A percentile compares a stretch with the other conserved stretches of the same genome.
Conservation (phyloP, 139 green algal genomes). For the Coelastrella sp. region DNA sequence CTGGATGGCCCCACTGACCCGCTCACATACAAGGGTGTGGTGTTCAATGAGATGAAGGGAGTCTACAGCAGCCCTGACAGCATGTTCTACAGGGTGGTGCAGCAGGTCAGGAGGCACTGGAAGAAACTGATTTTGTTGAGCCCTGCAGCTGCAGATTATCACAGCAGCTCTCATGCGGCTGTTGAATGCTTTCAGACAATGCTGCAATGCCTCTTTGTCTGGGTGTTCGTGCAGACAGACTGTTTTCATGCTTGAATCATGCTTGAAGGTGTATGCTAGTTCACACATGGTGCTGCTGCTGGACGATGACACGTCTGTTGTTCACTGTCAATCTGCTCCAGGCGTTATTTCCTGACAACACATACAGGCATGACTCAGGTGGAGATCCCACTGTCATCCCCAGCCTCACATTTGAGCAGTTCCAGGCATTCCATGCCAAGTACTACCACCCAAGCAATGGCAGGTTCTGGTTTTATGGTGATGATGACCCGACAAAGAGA, state of each 20-base stretch:
- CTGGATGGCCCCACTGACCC: slow-evolving; percentile 76
- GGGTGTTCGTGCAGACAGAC: too few species aligned
- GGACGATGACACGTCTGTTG: too few species aligned
- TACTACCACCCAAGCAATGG: slow-evolving; percentile 98
- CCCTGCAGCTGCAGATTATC: not conserved
- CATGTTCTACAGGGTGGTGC: slow-evolving; percentile 80
- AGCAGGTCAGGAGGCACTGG: slow-evolving; percentile 68
- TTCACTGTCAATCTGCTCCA: not conserved
- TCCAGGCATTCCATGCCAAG: slow-evolving; percentile 94
- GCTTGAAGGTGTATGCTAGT: not conserved
- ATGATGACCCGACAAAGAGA: slow-evolving; percentile 91
- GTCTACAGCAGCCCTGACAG: slow-evolving; percentile 97
- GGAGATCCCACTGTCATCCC: slow-evolving; percentile 95
- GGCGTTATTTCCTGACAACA: slow-evolving; percentile 89
- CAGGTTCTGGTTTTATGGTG: slow-evolving; percentile 99
- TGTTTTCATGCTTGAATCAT: too few species aligned
- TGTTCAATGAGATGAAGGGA: slow-evolving; percentile 99
- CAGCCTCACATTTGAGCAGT: slow-evolving; percentile 95
- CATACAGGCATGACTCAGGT: slow-evolving; percentile 89
- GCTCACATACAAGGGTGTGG: slow-evolving; percentile 94
- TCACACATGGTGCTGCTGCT: not conserved
- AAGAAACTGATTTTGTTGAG: not conserved
- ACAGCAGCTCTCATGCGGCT: not conserved
- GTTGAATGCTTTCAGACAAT: not conserved
- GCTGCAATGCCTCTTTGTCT: not conserved